Evolutionary conservation across 2,329 filamentous ascomycete genomes (phyloP).

Genomic region (Amesomyces nigricolor): DNA sequence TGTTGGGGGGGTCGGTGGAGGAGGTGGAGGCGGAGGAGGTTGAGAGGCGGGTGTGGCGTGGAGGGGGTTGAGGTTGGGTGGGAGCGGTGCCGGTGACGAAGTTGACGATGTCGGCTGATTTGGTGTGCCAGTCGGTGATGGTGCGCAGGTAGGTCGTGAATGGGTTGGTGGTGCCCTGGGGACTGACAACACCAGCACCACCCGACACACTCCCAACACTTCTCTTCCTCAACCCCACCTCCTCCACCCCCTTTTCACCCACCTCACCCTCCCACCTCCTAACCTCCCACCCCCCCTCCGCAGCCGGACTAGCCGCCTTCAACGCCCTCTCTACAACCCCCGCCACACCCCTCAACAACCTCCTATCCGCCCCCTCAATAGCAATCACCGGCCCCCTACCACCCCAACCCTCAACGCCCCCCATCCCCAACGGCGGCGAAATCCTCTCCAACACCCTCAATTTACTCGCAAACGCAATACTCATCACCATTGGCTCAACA

Average conservation of each 20-base stretch:
- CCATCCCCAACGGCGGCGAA: slow-evolving; percentile 50
- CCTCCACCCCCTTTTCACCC: neutral
- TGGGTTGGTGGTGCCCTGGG: slow-evolving; percentile 33
- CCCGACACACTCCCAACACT: neutral
- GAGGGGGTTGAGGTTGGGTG: neutral
- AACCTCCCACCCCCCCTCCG: slow-evolving; percentile 7
- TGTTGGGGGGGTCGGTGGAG: neutral
- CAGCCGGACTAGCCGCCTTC: slow-evolving; percentile 21
- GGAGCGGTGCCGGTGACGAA: slow-evolving; percentile 38
- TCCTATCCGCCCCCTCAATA: slow-evolving; percentile 65
- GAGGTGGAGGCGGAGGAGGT: slow-evolving; percentile 8
- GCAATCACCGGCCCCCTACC: slow-evolving; percentile 73
- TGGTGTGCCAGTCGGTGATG: slow-evolving; percentile 69
- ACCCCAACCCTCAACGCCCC: slow-evolving; percentile 25
- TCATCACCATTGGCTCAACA: slow-evolving; percentile 67
- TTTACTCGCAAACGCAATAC: slow-evolving; percentile 68
- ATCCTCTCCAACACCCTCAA: slow-evolving; percentile 71
- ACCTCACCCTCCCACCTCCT: slow-evolving; percentile 11
- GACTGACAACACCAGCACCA: slow-evolving; percentile 10
- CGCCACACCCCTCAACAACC: slow-evolving; percentile 52
- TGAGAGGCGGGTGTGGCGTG: neutral
- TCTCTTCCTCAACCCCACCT: slow-evolving; percentile 7
- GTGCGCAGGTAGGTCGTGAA: slow-evolving; percentile 59
- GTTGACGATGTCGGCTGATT: slow-evolving; percentile 62
- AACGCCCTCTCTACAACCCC: slow-evolving; percentile 61